Evolutionary conservation across 768 basidiomycete genomes (phyloP), one percentile per base, ranked within the genome.

Genomic region (Trichaptum fuscoviolaceum): DNA sequence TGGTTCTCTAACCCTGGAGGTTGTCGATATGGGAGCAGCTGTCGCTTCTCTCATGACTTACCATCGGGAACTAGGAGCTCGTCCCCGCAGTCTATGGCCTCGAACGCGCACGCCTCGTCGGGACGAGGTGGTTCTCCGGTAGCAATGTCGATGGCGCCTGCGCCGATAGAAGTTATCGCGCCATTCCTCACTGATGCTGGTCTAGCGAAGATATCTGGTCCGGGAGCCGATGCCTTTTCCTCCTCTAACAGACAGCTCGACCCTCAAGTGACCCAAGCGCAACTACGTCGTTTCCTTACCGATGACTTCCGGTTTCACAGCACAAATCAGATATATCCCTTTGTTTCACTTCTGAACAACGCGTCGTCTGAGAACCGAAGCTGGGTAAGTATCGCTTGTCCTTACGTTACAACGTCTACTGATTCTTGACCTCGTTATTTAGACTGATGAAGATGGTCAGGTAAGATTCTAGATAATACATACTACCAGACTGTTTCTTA

Each of bases 371-470:
- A 69, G 18, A 74, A 74, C 36, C 64, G 63, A 59, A 26, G 69
- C 24, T 75, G 73, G 73, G 73, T 74, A 63, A 10, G 72, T 58
- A 12, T 62, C 25, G 25, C 3, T 59, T 25, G 62, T 57, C 65
- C 66, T 84, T 12, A 3, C 42, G 15, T 30, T 27, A 20, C 35
- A 23, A 42, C 35, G 36, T 35, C 52, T 18, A 9, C 15, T 61
- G 18, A 61, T 3, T 34, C 3, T 34, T 17, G 23, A 61, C 23
- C n/a, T n/a, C n/a, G n/a, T 7, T 62, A 9, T 57, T 59, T 64
- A 85, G 82, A 79, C 80, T 18, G 73, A 77, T 30, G 81, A 84
- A 68, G 84, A 85, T 66, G 83, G 82, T 6, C 85, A 85, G 75
- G 84, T 85, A 67, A 68, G 76, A 68, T 58, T 9, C 57, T 8